phyloP scores from a whole-genome alignment of 148 eudicot species.

The Simmondsia chinensis region DNA sequence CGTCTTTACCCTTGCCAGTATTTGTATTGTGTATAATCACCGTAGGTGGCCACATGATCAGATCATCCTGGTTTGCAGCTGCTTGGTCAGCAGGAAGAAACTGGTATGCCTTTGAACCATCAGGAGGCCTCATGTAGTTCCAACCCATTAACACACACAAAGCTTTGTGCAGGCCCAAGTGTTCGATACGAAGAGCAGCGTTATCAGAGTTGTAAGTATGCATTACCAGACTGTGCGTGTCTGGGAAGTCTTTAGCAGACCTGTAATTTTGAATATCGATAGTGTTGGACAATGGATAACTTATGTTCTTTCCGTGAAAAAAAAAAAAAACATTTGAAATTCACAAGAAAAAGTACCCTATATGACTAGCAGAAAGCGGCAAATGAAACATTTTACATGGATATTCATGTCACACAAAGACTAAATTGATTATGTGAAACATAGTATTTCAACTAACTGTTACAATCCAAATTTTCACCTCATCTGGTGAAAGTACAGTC shows the following conservation, averaged over 20 bases:
- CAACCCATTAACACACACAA: slow-evolving; percentile 64
- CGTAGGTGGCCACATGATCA: slow-evolving; percentile 65
- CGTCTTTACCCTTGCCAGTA: slow-evolving; percentile 61
- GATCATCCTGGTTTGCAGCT: slow-evolving; percentile 32
- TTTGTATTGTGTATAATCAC: slow-evolving; percentile 45
- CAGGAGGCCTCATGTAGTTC: slow-evolving; percentile 21
- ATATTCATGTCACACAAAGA: too few species aligned
- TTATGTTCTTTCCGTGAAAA: too few species aligned
- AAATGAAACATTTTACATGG: too few species aligned
- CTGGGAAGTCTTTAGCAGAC: slow-evolving; percentile 34
- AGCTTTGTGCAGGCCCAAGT: slow-evolving; percentile 60
- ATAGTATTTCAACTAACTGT: too few species aligned
- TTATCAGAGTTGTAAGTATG: slow-evolving; percentile 44
- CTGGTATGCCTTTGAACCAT: slow-evolving; percentile 30
- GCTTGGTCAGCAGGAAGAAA: slow-evolving; percentile 31
- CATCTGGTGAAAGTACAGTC: too few species aligned
- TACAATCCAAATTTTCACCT: too few species aligned
- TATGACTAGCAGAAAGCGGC: too few species aligned
- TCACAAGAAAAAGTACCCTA: too few species aligned
- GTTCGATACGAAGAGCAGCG: slow-evolving; percentile 45
- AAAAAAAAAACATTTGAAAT: too few species aligned
- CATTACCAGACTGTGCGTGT: slow-evolving; percentile 33
- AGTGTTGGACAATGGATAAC: too few species aligned
- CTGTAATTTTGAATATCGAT: too few species aligned
- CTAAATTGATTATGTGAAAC: too few species aligned